Evolutionary conservation across 2,329 filamentous ascomycete genomes (phyloP).

Genomic region (Diaporthe sp.): DNA sequence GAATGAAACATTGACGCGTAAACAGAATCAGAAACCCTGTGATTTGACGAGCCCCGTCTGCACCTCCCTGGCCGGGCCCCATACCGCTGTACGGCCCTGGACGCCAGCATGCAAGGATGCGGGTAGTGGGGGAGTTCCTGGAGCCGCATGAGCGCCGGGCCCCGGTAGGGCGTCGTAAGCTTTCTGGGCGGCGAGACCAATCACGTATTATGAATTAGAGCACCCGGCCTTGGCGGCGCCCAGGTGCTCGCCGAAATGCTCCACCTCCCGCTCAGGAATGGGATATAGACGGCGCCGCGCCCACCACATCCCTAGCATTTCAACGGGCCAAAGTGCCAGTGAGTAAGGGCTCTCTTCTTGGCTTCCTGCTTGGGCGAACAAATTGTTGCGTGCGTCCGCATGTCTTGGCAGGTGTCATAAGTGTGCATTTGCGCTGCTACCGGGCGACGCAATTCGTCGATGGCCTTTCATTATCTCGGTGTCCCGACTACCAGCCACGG

Average conservation of each 20-base stretch:
- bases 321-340: not conserved
- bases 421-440: not conserved
- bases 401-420: constrained; percentile 23
- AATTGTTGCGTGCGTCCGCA: constrained; percentile 16
- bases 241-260: constrained; percentile 22
- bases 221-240: not conserved
- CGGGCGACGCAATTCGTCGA: constrained; percentile 3
- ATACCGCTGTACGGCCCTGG: not conserved
- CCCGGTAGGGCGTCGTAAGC: constrained; percentile 34
- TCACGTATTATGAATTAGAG: constrained; percentile 47
- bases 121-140: constrained; percentile 28
- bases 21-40: constrained; percentile 15
- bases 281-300: constrained; percentile 9
- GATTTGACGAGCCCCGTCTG: constrained; percentile 1
- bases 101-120: not conserved
- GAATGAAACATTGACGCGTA: constrained; percentile 35
- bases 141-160: constrained; percentile 14
- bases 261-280: not conserved
- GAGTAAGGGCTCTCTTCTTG: constrained; percentile 11
- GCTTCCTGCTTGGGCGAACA: constrained; percentile 8
- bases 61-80: not conserved
- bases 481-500: not conserved
- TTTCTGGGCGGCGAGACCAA: constrained; percentile 18
- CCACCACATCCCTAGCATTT: constrained; percentile 7
- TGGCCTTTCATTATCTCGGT: constrained; percentile 9